These are phyloP conservation scores for Colletotrichum trifolii DNA, from an alignment of 2,329 filamentous ascomycete species.

Conservation along the genomic window DNA sequence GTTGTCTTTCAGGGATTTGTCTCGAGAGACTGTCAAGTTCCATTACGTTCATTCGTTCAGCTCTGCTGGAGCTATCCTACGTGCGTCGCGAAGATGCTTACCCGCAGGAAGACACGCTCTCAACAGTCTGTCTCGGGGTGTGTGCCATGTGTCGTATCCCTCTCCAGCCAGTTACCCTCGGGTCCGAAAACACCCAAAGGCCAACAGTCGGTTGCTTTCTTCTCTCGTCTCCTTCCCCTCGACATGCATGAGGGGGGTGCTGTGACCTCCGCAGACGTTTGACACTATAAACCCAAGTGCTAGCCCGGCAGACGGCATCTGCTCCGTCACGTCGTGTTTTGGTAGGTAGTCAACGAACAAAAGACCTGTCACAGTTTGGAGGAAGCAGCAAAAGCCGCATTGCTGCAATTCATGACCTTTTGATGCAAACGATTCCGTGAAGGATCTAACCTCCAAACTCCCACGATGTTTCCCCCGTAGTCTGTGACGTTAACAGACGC, in stretches of 20 bases:
- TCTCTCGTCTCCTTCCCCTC: conserved; percentile 19
- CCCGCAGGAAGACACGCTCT: conserved; percentile 29
- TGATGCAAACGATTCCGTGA: conserved; percentile 61
- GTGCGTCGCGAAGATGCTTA: conserved; percentile 29
- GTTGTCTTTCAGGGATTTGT: conserved; percentile 16
- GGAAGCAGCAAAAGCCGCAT: conserved; percentile 36
- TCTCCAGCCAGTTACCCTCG: conserved; percentile 23
- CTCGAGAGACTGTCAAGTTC: conserved; percentile 9
- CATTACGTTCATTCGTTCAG: conserved; percentile 34
- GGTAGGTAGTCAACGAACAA: conserved; percentile 9
- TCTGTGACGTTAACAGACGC: conserved; percentile 54
- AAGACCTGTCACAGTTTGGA: conserved; percentile 32
- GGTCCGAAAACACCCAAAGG: conserved; percentile 11
- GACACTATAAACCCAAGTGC: conserved; percentile 21
- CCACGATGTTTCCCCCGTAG: conserved; percentile 54
- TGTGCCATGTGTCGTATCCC: conserved; percentile 29
- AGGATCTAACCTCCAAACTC: conserved; percentile 60
- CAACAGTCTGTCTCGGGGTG: conserved; percentile 20
- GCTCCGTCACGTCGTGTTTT: conserved; percentile 33
- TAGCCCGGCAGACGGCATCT: conserved; percentile 28
- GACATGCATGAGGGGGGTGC: conserved; percentile 23
- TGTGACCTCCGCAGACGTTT: conserved; percentile 21
- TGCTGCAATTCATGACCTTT: conserved; percentile 40
- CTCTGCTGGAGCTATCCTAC: conserved; percentile 36
- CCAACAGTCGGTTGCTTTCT: conserved; percentile 22